Base-by-base conservation (phyloP, 2,329 filamentous ascomycete species). In the Trichoderma sp. region DNA sequence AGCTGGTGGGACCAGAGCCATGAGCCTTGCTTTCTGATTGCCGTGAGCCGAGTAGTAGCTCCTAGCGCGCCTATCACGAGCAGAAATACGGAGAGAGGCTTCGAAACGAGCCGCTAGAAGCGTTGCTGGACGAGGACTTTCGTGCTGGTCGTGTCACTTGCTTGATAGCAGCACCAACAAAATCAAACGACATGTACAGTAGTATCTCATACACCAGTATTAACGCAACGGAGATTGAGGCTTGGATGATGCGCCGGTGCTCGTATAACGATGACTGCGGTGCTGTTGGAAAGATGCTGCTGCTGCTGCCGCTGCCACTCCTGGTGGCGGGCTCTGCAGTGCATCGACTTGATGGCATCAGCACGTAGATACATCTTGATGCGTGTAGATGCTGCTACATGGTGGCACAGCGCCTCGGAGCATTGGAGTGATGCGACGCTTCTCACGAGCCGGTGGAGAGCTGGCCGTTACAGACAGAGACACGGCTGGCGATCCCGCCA, bases 11-110 rank as follows among this genome's bases (percentile, higher is more conserved):
- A 53, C 52, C 60, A 43, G 29, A 37, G 58, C 68, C 53, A 29
- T 33, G 49, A 60, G 60, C 55, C 60, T 52, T 64, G 62, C 62
- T 58, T 33, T 27, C 27, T 53, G 52, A 35, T 55, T 69, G 68
- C 68, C 68, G 68, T 64, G 59, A 52, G 68, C 68, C 68, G 68
- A 63, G 40, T 52, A 69, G 68, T 14, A 57, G 31, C 60, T 8
- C 33, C 37, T 69, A 37, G 49, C 35, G 59, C 37, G 59, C 52
- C 53, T 19, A 35, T 67, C 19, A 40, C 29, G 35, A 52, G 56
- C 31, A 16, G 16, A 16, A n/a, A 24, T 19, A 35, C 19, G 55
- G 43, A 57, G 31, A 57, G 52, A 57, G 37, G 37, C 62, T 65
- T 65, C 37, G 37, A 65, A 57, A 47, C n/a, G 27, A 47, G 52